A percentile compares a stretch with the other conserved stretches of the same genome.
phyloP scores from a whole-genome alignment of 768 basidiomycete genomes.

The Boletellus ananiceps region DNA sequence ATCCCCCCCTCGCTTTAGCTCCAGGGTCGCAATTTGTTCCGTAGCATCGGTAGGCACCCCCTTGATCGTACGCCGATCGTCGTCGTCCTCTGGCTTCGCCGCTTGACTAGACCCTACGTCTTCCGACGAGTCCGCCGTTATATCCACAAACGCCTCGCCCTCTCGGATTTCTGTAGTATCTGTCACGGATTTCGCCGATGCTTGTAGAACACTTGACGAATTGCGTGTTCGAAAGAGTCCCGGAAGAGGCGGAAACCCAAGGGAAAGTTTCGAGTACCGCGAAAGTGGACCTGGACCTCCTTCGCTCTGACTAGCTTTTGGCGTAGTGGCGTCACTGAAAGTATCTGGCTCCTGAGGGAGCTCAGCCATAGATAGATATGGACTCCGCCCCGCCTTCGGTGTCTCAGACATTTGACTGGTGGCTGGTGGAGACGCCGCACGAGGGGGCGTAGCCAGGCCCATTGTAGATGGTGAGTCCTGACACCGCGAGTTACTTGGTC shows the following conservation, averaged over 20 bases:
- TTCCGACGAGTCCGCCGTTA: slow-evolving; percentile 6
- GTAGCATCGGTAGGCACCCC: slow-evolving; percentile 23
- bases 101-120: slow-evolving; percentile 1
- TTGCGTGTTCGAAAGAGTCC: slow-evolving; percentile 61
- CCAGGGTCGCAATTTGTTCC: slow-evolving; percentile 8
- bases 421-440: slow-evolving; percentile 12
- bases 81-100: slow-evolving; percentile 30
- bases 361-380: slow-evolving; percentile 10
- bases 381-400: slow-evolving; percentile 24
- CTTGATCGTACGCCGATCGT: slow-evolving; percentile 42
- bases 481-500: slow-evolving; percentile 14
- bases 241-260: slow-evolving; percentile 58
- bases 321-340: slow-evolving; percentile 57
- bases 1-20: slow-evolving; percentile 11
- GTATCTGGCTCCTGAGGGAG: slow-evolving; percentile 34
- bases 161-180: slow-evolving; percentile 20
- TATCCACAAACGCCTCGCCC: slow-evolving; percentile 11
- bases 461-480: slow-evolving; percentile 21
- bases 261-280: slow-evolving; percentile 40
- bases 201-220: slow-evolving; percentile 38
- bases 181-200: slow-evolving; percentile 19
- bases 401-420: slow-evolving; percentile 19
- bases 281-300: slow-evolving; percentile 26
- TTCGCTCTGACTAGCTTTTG: slow-evolving; percentile 39
- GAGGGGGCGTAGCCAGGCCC: slow-evolving; percentile 24